These are phyloP conservation scores for Chaetomium sp. DNA, from an alignment of 2,329 filamentous ascomycete species.

Conservation along the genomic window DNA sequence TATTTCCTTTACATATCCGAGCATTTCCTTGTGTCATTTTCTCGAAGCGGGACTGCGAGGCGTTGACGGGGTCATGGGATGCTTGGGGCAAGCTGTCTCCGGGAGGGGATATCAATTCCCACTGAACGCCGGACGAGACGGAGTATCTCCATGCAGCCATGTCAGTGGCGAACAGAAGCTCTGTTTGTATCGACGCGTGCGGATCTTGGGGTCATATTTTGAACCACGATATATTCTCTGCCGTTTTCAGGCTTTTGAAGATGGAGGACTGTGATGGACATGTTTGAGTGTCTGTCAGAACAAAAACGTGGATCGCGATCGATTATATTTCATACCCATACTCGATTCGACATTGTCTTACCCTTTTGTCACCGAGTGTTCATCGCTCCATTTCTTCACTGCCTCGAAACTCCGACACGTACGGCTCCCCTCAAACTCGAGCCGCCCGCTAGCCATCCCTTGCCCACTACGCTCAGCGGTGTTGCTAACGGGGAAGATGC, in stretches of 20 bases:
- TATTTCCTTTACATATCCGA: not conserved
- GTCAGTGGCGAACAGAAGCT: not conserved
- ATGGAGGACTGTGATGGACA: not conserved
- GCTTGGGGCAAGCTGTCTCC: not conserved
- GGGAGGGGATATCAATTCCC: not conserved
- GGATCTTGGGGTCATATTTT: not conserved
- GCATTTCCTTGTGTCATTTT: conserved; percentile 16
- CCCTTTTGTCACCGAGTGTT: not conserved
- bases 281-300: not conserved
- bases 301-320: not conserved
- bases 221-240: not conserved
- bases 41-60: conserved; percentile 16
- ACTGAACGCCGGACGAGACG: not conserved
- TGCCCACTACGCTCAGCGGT: not conserved
- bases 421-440: not conserved
- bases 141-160: not conserved
- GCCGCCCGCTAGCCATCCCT: not conserved
- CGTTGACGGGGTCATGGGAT: conserved; percentile 12
- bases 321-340: not conserved
- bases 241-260: not conserved
- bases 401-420: not conserved
- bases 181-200: not conserved
- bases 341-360: not conserved
- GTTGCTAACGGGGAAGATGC: not conserved
- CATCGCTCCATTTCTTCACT: not conserved